These are phyloP conservation scores for Aspergillus hiratsukae DNA, from an alignment of 2,329 filamentous ascomycete species.

Conservation along the genomic window DNA sequence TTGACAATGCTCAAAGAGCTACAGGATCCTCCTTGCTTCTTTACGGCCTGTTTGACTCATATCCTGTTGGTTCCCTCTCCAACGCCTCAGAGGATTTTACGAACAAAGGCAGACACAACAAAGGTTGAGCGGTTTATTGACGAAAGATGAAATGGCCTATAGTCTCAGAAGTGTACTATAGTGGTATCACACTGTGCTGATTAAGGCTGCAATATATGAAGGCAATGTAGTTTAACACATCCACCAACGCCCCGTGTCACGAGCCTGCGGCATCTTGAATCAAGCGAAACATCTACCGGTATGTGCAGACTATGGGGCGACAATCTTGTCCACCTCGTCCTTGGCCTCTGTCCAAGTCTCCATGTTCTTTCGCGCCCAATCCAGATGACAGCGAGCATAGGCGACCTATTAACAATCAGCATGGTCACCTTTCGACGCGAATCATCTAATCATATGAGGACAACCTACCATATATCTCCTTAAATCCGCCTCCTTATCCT, in stretches of 20 bases:
- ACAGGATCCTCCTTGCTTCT: not conserved
- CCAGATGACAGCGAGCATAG: slow-evolving; percentile 86
- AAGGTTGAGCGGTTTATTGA: not conserved
- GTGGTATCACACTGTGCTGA: not conserved
- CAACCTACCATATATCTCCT: slow-evolving; percentile 85
- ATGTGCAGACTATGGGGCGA: slow-evolving; percentile 27
- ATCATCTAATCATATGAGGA: not conserved
- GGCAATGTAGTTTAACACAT: not conserved
- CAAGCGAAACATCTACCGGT: not conserved
- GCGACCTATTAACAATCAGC: slow-evolving; percentile 58
- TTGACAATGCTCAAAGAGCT: not conserved
- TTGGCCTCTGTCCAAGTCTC: slow-evolving; percentile 91
- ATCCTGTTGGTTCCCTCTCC: not conserved
- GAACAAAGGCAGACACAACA: not conserved
- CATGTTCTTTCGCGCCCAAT: slow-evolving; percentile 88
- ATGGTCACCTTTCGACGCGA: not conserved
- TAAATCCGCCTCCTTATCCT: slow-evolving; percentile 91
- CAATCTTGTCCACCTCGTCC: slow-evolving; percentile 83
- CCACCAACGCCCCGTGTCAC: too few relatives aligned
- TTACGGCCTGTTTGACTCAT: not conserved
- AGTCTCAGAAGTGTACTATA: not conserved
- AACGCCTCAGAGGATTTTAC: not conserved
- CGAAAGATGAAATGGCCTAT: not conserved
- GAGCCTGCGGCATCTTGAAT: not conserved
- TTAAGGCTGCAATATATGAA: not conserved